These are phyloP conservation scores for Phalaenopsis equestris DNA, from an alignment of 106 monocot species.

Conservation along the genomic window DNA sequence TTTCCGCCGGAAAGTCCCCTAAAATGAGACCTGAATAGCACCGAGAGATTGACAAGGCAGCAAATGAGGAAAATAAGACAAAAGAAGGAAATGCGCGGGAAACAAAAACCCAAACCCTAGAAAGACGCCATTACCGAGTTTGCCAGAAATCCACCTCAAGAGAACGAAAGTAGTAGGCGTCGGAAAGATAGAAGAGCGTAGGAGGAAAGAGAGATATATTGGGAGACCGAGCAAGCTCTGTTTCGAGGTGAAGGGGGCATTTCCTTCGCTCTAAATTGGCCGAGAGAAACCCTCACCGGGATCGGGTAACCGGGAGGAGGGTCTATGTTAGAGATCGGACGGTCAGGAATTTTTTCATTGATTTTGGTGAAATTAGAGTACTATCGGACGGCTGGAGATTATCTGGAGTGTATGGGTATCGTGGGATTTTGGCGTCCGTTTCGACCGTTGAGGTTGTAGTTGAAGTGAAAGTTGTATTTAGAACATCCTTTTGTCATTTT, in stretches of 20 bases:
- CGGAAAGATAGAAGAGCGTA: background rate
- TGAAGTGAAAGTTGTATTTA: background rate
- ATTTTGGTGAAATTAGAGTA: background rate
- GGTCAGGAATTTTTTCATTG: background rate
- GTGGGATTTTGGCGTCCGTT: background rate
- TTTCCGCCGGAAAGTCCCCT: background rate
- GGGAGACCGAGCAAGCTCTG: background rate
- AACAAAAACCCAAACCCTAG: constrained; percentile 13
- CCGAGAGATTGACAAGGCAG: background rate
- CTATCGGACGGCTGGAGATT: background rate
- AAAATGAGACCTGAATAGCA: background rate
- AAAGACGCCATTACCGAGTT: constrained; percentile 4
- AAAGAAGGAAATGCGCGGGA: background rate
- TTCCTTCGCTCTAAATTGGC: background rate
- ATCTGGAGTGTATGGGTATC: background rate
- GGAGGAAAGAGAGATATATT: background rate
- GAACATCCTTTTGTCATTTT: background rate
- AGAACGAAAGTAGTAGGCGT: background rate
- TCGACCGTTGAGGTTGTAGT: constrained; percentile 8
- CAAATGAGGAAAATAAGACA: background rate
- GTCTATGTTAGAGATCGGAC: background rate
- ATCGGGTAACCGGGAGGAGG: background rate
- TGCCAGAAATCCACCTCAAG: background rate
- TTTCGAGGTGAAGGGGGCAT: background rate
- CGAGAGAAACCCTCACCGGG: constrained; percentile 10